Base-by-base conservation (phyloP, 2,329 filamentous ascomycete species). In the Dendrostoma leiphaemia region DNA sequence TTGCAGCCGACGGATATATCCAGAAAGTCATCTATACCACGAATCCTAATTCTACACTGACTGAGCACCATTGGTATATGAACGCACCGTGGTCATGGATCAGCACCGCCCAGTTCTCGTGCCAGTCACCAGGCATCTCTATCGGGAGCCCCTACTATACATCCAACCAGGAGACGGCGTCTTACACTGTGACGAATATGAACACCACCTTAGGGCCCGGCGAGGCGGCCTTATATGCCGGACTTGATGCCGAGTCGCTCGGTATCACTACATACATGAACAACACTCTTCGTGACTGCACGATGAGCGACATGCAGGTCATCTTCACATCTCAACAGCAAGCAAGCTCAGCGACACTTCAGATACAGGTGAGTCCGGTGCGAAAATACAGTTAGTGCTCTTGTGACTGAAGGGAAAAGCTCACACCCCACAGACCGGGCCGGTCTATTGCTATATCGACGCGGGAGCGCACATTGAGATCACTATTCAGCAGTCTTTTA, bases 81-180 rank as follows among this genome's bases (percentile, higher is more conserved):
- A 15, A 53, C 7, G 41, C 48, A n/a, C 53, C 53, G n/a, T 56
- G 53, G 53, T 56, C 53, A 3, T 56, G 53, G 53, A 56, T 56
- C 37, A 56, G 53, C 19, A 56, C 53, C 3, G 48, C 53, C 10
- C 53, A 51, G 13, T 48, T 44, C 10, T 56, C 53, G 10, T 56
- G 53, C 5, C 53, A 56, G 31, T 48, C 48, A 4, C 53, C 53
- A 4, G 53, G 53, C 1, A 31, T 56, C 19, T 41, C 53, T 19
- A 56, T 56, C 41, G 53, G 53, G 7, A 52, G 21, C 23, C 31
- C 34, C 8, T 56, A 56, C 24, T 56, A 56, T 17, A 56, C 53
- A 1, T 56, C 53, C 2, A 56, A 56, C 8, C 53, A 56, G 26
- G 35, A 56, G 29, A 40, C 49, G 6, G 53, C 19, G n/a, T 52